Evolutionary conservation across 768 basidiomycete species (phyloP), one percentile per base, ranked within the genome.

Genomic region (Leccinellum albellum): DNA sequence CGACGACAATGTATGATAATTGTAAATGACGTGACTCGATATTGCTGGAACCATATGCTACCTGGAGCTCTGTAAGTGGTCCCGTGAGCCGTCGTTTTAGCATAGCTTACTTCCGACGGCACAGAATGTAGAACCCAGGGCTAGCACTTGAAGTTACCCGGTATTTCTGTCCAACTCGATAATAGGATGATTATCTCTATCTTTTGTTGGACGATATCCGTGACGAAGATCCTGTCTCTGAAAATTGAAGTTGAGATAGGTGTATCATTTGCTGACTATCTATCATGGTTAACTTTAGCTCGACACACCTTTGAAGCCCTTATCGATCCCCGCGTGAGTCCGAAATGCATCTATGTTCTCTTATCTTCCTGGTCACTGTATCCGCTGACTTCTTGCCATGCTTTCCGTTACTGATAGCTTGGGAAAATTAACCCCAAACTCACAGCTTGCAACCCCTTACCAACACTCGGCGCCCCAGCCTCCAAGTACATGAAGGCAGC

Each of bases 301-400:
- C 28, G 28, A 35, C 13, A 32, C 26, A 42, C 50, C 26, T 26
- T 53, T 12, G n/a, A 45, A 21, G 24, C 4, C 35, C 44, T 59
- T 57, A 58, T 59, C 58, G 17, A 6, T 21, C 9, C 26, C 6
- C 7, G 9, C 17, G 50, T 46, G 49, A 57, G 44, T 26, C 13
- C 40, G 5, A 24, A 53, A 53, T 53, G 23, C 28, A 31, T 13
- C 21, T n/a, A 33, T 17, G 20, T 17, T 12, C 29, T 9, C 32
- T 58, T 44, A 51, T 59, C 44, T 35, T 35, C 31, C 3, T 54
- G 53, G n/a, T 13, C 15, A 32, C 14, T 32, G 54, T 17, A 46
- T 32, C 60, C 13, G 51, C 58, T 61, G 60, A 61, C 60, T 5
- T 17, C 20, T 17, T 55, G 6, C 31, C 58, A 60, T 53, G 54